phyloP scores from a whole-genome alignment of 2,329 filamentous ascomycete genomes.

The Nemania sp. region DNA sequence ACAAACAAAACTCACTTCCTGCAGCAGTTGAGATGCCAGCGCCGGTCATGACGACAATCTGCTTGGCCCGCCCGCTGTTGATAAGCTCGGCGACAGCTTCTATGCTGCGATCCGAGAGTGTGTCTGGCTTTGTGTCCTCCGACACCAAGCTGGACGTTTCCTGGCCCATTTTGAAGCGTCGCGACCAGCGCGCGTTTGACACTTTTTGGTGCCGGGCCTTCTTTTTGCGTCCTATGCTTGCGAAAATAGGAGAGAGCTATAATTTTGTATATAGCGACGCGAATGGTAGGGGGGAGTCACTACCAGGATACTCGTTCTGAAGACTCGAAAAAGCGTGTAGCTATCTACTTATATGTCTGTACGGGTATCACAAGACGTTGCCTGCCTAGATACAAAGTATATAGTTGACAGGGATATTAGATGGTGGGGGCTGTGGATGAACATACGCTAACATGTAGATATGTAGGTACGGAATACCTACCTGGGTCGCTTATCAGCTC shows the following conservation, averaged over 20 bases:
- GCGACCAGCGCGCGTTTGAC: constrained; percentile 34
- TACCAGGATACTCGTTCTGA: not conserved
- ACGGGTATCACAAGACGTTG: too few relatives aligned
- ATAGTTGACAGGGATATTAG: too few relatives aligned
- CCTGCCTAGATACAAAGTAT: too few relatives aligned
- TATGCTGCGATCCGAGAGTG: constrained; percentile 76
- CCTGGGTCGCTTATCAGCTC: too few relatives aligned
- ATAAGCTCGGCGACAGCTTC: constrained; percentile 85
- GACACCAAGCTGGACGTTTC: constrained; percentile 78
- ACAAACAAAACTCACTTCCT: constrained; percentile 61
- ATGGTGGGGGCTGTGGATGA: too few relatives aligned
- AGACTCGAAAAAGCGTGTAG: too few relatives aligned
- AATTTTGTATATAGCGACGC: not conserved
- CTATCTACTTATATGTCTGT: too few relatives aligned
- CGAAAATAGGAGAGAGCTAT: not conserved
- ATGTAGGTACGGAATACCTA: too few relatives aligned
- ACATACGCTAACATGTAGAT: too few relatives aligned
- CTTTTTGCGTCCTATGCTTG: constrained; percentile 47
- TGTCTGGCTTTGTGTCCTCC: constrained; percentile 72
- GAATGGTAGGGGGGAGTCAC: not conserved
- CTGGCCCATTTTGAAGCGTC: constrained; percentile 79
- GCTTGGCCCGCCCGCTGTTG: constrained; percentile 72
- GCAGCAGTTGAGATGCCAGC: constrained; percentile 86
- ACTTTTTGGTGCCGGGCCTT: constrained; percentile 45
- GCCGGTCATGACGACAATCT: constrained; percentile 89